Evolutionary conservation across 1,139 yeast species (phyloP).

Genomic region (Lodderomyces parapsilosis): DNA sequence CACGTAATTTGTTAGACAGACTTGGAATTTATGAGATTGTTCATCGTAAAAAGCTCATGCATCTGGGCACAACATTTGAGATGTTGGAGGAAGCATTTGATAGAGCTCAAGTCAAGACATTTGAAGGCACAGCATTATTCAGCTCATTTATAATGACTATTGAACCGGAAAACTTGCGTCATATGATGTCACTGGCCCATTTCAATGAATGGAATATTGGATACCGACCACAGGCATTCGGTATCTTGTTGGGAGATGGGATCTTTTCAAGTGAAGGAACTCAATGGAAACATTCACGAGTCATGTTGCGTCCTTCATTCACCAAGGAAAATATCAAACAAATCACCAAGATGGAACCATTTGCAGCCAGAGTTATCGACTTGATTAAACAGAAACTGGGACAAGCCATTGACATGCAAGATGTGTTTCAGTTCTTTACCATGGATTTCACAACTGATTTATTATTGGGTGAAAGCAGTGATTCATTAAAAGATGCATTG

Average conservation of each 20-base stretch:
- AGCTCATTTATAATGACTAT: constrained; percentile 14
- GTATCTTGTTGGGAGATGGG: constrained; percentile 50
- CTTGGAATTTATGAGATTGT: constrained; percentile 4
- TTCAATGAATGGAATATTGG: constrained; percentile 50
- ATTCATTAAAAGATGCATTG: constrained; percentile 25
- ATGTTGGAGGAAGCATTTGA: background rate
- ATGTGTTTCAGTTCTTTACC: constrained; percentile 31
- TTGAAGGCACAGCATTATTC: background rate
- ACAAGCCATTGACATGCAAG: constrained; percentile 30
- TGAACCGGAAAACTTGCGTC: constrained; percentile 30
- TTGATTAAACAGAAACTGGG: constrained; percentile 25
- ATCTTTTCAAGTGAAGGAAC: constrained; percentile 53
- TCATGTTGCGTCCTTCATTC: constrained; percentile 54
- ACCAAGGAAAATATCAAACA: constrained; percentile 51
- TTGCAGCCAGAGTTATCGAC: constrained; percentile 32
- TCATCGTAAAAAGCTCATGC: background rate
- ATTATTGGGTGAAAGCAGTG: constrained; percentile 35
- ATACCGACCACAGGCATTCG: constrained; percentile 34
- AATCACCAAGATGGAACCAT: constrained; percentile 41
- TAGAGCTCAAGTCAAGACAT: constrained; percentile 5
- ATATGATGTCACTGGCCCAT: constrained; percentile 28
- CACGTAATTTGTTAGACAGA: background rate
- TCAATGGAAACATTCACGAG: constrained; percentile 54
- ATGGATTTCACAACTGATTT: constrained; percentile 42
- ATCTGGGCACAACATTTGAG: constrained; percentile 4